phyloP scores from a whole-genome alignment of 345 rosid genomes.

The Camelina sativa region DNA sequence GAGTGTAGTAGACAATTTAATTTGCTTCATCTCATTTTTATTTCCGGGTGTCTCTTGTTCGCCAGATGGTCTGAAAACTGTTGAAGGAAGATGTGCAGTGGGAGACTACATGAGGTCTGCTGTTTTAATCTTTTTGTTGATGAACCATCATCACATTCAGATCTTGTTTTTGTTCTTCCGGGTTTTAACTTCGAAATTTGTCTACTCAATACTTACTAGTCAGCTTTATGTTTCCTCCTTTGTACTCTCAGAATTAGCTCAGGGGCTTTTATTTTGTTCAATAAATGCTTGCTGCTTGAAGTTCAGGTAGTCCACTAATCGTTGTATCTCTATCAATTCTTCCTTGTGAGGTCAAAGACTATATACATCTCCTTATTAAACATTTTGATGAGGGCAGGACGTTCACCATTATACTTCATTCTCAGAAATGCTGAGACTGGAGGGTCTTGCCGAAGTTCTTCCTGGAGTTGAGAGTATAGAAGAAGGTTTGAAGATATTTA shows the following conservation, averaged over 20 bases:
- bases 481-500: conserved; percentile 55
- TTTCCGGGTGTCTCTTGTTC: conserved; percentile 21
- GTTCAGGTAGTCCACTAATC: conserved; percentile 61
- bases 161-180: background rate
- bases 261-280: conserved; percentile 63
- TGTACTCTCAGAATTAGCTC: conserved; percentile 55
- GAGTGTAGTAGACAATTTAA: background rate
- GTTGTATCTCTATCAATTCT: background rate
- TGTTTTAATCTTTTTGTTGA: conserved; percentile 8
- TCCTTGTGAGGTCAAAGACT: background rate
- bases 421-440: conserved; percentile 65
- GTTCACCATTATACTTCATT: conserved; percentile 61
- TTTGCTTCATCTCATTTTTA: background rate
- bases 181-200: background rate
- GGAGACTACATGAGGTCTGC: conserved; percentile 66
- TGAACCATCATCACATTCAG: background rate
- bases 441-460: conserved; percentile 64
- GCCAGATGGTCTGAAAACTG: conserved; percentile 70
- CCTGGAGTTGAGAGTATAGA: conserved; percentile 66
- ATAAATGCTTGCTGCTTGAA: conserved; percentile 66
- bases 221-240: conserved; percentile 10
- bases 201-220: background rate
- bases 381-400: conserved; percentile 50
- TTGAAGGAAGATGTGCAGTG: conserved; percentile 84
- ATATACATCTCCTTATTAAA: conserved; percentile 6